Conservation (phyloP, 768 basidiomycete genomes). For the Paxillus rubicundulus region DNA sequence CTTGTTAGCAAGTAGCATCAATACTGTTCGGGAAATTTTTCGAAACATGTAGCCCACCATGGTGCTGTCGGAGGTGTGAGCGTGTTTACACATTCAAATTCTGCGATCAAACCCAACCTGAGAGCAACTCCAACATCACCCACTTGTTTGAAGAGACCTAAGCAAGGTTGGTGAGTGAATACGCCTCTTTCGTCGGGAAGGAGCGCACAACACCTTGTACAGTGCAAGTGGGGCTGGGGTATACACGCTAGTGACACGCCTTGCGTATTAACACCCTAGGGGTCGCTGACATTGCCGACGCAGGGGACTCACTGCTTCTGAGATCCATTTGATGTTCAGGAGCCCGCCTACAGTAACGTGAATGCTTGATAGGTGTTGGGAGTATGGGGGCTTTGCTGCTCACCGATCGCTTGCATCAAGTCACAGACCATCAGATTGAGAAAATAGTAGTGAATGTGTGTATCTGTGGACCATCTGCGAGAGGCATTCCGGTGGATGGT, state of each 20-base stretch:
- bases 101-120: conserved; percentile 24
- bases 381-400: background rate
- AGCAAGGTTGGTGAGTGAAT: background rate
- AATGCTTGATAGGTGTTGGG: background rate
- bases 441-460: conserved; percentile 36
- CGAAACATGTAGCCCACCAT: conserved; percentile 9
- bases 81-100: background rate
- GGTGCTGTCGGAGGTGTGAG: conserved; percentile 14
- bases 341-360: conserved; percentile 32
- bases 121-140: conserved; percentile 43
- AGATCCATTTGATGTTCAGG: conserved; percentile 36
- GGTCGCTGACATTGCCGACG: background rate
- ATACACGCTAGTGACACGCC: conserved; percentile 24
- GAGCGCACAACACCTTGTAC: conserved; percentile 30
- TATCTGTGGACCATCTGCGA: conserved; percentile 29
- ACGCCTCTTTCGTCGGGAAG: background rate
- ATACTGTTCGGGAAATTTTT: background rate
- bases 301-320: conserved; percentile 27
- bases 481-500: conserved; percentile 21
- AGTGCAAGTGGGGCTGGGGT: conserved; percentile 31
- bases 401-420: conserved; percentile 34
- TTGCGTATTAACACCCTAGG: background rate
- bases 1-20: conserved; percentile 8
- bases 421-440: conserved; percentile 32
- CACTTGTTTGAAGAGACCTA: conserved; percentile 37